Evolutionary conservation across 352 stramenopile genomes (phyloP).

Genomic region (Pythium aphanidermatum): DNA sequence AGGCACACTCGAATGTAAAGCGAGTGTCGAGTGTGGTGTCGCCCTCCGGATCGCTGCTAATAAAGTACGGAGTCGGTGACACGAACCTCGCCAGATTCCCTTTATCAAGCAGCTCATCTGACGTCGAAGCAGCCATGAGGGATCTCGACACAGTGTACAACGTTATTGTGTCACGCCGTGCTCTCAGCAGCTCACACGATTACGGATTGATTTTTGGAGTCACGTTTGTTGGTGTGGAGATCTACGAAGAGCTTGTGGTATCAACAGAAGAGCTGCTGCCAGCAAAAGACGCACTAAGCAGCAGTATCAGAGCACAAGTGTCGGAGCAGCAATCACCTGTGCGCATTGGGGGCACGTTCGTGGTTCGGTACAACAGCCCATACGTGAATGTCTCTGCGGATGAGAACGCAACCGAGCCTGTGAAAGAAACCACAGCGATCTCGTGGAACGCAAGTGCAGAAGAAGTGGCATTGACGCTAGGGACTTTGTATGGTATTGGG

Average conservation of each 20-base stretch:
- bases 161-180: constrained; percentile 15
- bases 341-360: constrained; percentile 41
- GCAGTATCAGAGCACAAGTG: constrained; percentile 11
- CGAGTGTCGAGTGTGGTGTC: constrained; percentile 9
- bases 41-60: constrained; percentile 29
- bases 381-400: constrained; percentile 21
- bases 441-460: constrained; percentile 44
- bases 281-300: constrained; percentile 2
- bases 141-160: constrained; percentile 32
- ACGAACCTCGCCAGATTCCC: constrained; percentile 12
- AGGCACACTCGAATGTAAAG: constrained; percentile 23
- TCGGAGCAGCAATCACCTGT: constrained; percentile 30
- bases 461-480: constrained; percentile 26
- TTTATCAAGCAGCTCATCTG: constrained; percentile 13
- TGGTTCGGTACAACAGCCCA: constrained; percentile 35
- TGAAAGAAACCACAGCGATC: constrained; percentile 24
- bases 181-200: constrained; percentile 7
- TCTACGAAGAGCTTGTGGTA: constrained; percentile 26
- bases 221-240: constrained; percentile 47
- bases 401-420: constrained; percentile 29
- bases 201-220: constrained; percentile 49
- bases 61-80: constrained; percentile 48
- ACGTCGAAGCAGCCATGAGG: constrained; percentile 28
- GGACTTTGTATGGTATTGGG: constrained; percentile 41
- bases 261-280: constrained; percentile 17